These are phyloP conservation scores for Ogataea nakhonphanomensis DNA, from an alignment of 805 yeast species.

Conservation along the genomic window DNA sequence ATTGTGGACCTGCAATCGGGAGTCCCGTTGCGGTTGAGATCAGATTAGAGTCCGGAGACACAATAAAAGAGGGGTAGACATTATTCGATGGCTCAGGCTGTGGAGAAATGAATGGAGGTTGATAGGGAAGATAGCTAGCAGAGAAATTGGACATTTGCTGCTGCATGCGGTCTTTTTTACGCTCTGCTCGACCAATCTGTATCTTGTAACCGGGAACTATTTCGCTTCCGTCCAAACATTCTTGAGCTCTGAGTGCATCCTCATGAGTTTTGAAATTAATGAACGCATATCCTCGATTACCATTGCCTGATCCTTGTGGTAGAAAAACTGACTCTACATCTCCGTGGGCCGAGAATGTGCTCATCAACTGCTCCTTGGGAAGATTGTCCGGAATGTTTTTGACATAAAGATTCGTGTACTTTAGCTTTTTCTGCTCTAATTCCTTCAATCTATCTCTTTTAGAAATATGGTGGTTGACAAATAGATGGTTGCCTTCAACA, in stretches of 20 bases:
- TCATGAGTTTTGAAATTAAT: constrained; percentile 47
- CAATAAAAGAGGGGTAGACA: constrained; percentile 23
- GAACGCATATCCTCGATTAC: constrained; percentile 49
- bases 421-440: constrained; percentile 42
- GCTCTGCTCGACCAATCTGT: constrained; percentile 45
- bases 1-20: constrained; percentile 43
- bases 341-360: constrained; percentile 44
- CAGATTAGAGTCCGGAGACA: constrained; percentile 29
- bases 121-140: constrained; percentile 10
- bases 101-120: constrained; percentile 2
- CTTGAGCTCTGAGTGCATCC: constrained; percentile 47
- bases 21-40: constrained; percentile 33
- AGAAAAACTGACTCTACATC: constrained; percentile 49
- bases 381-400: constrained; percentile 43
- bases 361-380: constrained; percentile 37
- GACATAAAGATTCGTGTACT: constrained; percentile 53
- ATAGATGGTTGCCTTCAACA: constrained; percentile 36
- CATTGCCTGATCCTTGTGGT: constrained; percentile 39
- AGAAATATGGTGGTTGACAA: constrained; percentile 63
- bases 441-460: constrained; percentile 56
- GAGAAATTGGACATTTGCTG: constrained; percentile 24
- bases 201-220: constrained; percentile 30
- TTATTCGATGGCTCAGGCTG: constrained; percentile 5
- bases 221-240: constrained; percentile 43
- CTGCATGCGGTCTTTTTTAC: constrained; percentile 31